A percentile compares a stretch with the other conserved stretches of the same genome.
These are phyloP conservation scores for Trichoderma harzianum DNA, from an alignment of 2,329 filamentous ascomycete genomes.

Conservation along the genomic window DNA sequence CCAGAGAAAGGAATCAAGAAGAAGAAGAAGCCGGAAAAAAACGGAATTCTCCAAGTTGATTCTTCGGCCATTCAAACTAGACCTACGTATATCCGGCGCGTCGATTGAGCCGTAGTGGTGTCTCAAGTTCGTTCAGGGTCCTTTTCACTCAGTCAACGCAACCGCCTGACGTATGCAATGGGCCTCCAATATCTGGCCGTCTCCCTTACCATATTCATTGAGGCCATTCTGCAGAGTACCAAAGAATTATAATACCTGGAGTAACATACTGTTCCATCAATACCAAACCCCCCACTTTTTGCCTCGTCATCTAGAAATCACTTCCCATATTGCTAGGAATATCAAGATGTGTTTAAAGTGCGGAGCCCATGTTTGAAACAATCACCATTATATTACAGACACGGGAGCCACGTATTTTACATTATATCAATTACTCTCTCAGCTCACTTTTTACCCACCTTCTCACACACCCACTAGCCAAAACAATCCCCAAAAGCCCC, in stretches of 20 bases:
- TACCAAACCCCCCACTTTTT: neutral
- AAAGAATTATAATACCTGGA: neutral
- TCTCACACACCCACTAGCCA: neutral
- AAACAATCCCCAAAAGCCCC: neutral
- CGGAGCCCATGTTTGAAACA: no score
- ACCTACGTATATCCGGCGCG: neutral
- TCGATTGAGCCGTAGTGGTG: slow-evolving; percentile 1
- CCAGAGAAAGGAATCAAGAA: neutral
- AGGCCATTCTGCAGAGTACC: neutral
- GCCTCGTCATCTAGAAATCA: neutral
- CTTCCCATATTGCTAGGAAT: no score
- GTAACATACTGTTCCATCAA: neutral
- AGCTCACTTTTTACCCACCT: neutral
- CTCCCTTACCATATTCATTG: neutral
- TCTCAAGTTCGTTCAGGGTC: neutral
- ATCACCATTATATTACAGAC: neutral
- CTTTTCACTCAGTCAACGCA: neutral
- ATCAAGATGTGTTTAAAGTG: no score
- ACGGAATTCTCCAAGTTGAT: neutral
- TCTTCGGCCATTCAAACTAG: neutral
- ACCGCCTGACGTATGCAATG: neutral
- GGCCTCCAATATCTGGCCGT: neutral
- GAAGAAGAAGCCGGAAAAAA: neutral
- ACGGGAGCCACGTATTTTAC: neutral
- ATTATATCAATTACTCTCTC: neutral